Evolutionary conservation across 2,329 filamentous ascomycete species (phyloP), one percentile per base, ranked within the genome.

Genomic region (Cladosporium austrohemisphaericum): DNA sequence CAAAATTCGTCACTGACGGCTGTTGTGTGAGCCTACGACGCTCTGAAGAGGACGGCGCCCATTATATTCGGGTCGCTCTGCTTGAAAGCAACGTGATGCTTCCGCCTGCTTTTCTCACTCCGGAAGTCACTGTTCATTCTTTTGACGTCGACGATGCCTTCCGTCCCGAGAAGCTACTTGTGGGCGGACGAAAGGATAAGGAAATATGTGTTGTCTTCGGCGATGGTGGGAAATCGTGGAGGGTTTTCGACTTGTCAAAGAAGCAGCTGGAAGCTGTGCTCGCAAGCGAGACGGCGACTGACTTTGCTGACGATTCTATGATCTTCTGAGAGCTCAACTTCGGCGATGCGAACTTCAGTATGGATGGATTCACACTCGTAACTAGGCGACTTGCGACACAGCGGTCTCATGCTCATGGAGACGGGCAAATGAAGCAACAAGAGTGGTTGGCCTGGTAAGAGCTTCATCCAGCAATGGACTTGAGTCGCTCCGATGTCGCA

Each of bases 181-280:
- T 81, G 2, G 82, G 82, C 57, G 79, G 79, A 16, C 67, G 78
- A 9, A 73, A 73, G 49, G 75, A 73, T 1, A 68, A 78, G 54
- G 65, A 76, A 51, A 73, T 76, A 3, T 68, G 79, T 16, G 74
- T 79, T 45, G 75, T 83, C 22, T 60, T 83, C 52, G 79, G 78
- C 36, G 70, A 74, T 22, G 74, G 78, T 59, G 64, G 68, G 28
- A 69, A 75, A 59, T 72, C 76, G 52, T 82, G 79, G 63, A 70
- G 74, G 40, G 74, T 82, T 11, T 64, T 81, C 51, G 79, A 83
- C 62, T 58, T 83, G 55, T 47, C 44, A n/a, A 26, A 31, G 33
- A 38, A 22, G 26, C 26, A 38, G 11, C 25, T 47, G 23, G 33
- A 38, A 18, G 44, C 33, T 14, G 33, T 38, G 18, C 25, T 47